A percentile compares a stretch with the other conserved stretches of the same genome.
Conservation (phyloP, 2,329 filamentous ascomycete species). For the Diaporthe longicolla region DNA sequence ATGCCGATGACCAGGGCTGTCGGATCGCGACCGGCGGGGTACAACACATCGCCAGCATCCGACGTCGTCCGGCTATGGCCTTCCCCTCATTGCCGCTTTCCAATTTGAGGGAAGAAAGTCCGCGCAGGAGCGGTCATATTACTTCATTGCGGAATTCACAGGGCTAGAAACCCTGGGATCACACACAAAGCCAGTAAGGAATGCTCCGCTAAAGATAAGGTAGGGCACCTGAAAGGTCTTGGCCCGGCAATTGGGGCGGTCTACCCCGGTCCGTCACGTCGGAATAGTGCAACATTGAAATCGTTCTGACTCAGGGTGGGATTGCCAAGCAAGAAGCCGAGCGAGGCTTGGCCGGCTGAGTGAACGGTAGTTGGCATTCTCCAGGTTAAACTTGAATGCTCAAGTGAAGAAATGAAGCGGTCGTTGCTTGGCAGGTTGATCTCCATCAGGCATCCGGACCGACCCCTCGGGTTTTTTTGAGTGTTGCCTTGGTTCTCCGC, state of each 20-base stretch:
- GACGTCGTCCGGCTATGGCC: neutral
- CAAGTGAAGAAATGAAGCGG: too few species aligned
- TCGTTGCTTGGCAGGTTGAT: neutral
- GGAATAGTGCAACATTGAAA: neutral
- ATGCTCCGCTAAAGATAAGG: conserved; percentile 20
- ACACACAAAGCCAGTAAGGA: neutral
- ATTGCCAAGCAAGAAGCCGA: neutral
- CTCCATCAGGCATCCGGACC: too few species aligned
- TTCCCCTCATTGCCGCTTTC: conserved; percentile 4
- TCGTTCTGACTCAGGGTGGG: conserved; percentile 14
- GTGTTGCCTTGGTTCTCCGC: too few species aligned
- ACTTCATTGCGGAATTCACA: neutral
- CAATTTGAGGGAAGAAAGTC: neutral
- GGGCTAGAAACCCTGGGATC: neutral
- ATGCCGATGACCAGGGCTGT: neutral
- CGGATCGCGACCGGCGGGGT: neutral
- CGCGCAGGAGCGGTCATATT: neutral
- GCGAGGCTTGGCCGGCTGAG: neutral
- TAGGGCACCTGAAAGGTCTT: neutral
- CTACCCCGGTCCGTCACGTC: neutral
- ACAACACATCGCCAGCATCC: neutral
- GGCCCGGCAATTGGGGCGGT: conserved; percentile 13
- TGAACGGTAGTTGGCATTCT: neutral
- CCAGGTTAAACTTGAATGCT: too few species aligned
- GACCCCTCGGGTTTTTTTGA: too few species aligned